A percentile compares a stretch with the other conserved stretches of the same genome.
These are phyloP conservation scores for Stentor coeruleus DNA, from an alignment of 73 alveolate species.

Conservation along the genomic window DNA sequence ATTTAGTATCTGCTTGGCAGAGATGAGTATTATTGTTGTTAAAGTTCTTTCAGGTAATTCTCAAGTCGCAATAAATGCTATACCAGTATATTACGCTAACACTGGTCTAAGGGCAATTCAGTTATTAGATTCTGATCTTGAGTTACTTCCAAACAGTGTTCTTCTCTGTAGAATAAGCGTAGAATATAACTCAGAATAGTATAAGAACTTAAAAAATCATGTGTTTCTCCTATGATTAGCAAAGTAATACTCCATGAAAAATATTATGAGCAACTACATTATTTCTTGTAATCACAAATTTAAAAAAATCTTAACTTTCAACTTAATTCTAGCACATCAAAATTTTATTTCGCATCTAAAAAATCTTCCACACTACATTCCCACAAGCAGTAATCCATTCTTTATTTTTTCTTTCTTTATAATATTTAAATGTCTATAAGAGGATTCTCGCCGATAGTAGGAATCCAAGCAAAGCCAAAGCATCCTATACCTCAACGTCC, in stretches of 20 bases:
- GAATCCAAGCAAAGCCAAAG: background rate
- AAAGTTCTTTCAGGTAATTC: slow-evolving; percentile 33
- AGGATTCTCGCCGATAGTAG: slow-evolving; percentile 4
- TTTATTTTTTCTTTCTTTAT: background rate
- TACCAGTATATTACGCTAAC: background rate
- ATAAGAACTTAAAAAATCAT: no score
- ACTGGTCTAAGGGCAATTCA: background rate
- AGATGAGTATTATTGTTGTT: slow-evolving; percentile 50
- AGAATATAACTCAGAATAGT: no score
- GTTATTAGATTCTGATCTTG: background rate
- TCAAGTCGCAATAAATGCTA: background rate
- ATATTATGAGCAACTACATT: no score
- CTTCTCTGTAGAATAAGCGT: no score
- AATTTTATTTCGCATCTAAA: no score
- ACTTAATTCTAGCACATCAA: no score
- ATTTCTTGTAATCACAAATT: no score
- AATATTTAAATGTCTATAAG: background rate
- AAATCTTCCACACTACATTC: no score
- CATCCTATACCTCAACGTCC: background rate
- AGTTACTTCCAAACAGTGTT: background rate
- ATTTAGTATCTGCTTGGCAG: slow-evolving; percentile 42
- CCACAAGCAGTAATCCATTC: no score
- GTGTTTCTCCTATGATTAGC: no score
- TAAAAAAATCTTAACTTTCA: no score
- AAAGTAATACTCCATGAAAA: no score